Base-by-base conservation (phyloP, 2,329 filamentous ascomycete species). In the Fonsecaea pedrosoi region DNA sequence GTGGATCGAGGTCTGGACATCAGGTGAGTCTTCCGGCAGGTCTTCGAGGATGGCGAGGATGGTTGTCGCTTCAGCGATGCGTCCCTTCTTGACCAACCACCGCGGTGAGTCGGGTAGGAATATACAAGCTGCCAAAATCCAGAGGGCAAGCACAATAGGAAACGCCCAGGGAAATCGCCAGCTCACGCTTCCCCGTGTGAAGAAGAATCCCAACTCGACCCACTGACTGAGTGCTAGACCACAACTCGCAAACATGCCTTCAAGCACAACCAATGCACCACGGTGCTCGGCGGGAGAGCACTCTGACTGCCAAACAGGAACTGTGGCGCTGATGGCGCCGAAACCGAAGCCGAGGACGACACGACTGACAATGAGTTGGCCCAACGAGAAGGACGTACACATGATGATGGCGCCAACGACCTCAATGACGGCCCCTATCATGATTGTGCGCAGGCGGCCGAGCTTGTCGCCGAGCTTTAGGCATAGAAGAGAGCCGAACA, bases 151-250 rank as follows among this genome's bases (percentile, higher is more conserved):
- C 37, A 86, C 70, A 69, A 86, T 86, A 74, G 87, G 86, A 74
- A 87, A 85, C 4, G 82, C 83, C 58, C 87, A 81, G 0, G 85
- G 85, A 67, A 86, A 84, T 56, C 85, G 79, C 85, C 85, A 87
- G 21, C 82, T 75, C n/a, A 82, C 76, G 57, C 69, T 80, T 4
- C 80, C 79, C 60, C 83, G 82, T n/a, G 84, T 74, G 74, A 85
- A 86, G 7, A 82, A 83, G 64, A 85, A 82, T 10, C 82, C 82
- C 60, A 84, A 80, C 69, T 85, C 75, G 30, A 73, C 71, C 65
- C 76, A 78, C 62, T 77, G 77, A 7, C 75, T 74, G 2, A 75
- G 57, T 10, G 74, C 71, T 56, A 59, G 59, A 37, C 82, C 73
- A 67, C 15, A 74, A 13, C 45, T 74, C 40, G 70, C 72, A 34